A percentile compares a stretch with the other conserved stretches of the same genome.
phyloP scores from a whole-genome alignment of 768 basidiomycete genomes.

The Pleurotus tuoliensis region DNA sequence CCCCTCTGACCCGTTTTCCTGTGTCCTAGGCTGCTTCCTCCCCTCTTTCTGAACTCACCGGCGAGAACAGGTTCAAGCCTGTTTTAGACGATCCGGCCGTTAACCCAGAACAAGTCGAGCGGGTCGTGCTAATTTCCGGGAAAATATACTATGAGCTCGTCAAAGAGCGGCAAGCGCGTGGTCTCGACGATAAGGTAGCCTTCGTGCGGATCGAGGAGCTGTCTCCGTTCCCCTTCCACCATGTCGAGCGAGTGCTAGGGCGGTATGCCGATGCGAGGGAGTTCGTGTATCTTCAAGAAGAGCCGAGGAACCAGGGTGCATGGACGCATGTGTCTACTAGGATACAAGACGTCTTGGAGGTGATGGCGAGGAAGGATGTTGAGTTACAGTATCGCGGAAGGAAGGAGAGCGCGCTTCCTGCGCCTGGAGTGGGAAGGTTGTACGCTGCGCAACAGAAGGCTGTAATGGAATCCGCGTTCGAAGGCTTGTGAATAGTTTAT shows the following conservation, averaged over 20 bases:
- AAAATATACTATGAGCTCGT: slow-evolving; percentile 88
- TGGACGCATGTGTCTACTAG: slow-evolving; percentile 64
- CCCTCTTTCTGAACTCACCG: slow-evolving; percentile 52
- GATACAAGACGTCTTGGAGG: slow-evolving; percentile 47
- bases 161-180: slow-evolving; percentile 57
- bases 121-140: slow-evolving; percentile 74
- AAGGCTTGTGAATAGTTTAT: slow-evolving; percentile 27
- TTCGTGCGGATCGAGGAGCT: slow-evolving; percentile 83
- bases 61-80: slow-evolving; percentile 61
- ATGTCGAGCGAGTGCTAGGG: slow-evolving; percentile 41
- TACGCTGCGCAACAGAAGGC: slow-evolving; percentile 64
- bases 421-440: slow-evolving; percentile 67
- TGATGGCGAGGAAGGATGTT: slow-evolving; percentile 20
- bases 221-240: slow-evolving; percentile 78
- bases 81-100: slow-evolving; percentile 54
- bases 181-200: slow-evolving; percentile 49
- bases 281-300: slow-evolving; percentile 78
- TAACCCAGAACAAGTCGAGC: slow-evolving; percentile 38
- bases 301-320: slow-evolving; percentile 84
- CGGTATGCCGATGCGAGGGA: slow-evolving; percentile 41
- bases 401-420: slow-evolving; percentile 69
- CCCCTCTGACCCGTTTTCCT: background rate
- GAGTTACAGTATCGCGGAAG: slow-evolving; percentile 54
- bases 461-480: slow-evolving; percentile 58
- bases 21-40: slow-evolving; percentile 67